Evolutionary conservation across 2,329 filamentous ascomycete species (phyloP), one percentile per base, ranked within the genome.

Genomic region (Colletotrichum paranaense): DNA sequence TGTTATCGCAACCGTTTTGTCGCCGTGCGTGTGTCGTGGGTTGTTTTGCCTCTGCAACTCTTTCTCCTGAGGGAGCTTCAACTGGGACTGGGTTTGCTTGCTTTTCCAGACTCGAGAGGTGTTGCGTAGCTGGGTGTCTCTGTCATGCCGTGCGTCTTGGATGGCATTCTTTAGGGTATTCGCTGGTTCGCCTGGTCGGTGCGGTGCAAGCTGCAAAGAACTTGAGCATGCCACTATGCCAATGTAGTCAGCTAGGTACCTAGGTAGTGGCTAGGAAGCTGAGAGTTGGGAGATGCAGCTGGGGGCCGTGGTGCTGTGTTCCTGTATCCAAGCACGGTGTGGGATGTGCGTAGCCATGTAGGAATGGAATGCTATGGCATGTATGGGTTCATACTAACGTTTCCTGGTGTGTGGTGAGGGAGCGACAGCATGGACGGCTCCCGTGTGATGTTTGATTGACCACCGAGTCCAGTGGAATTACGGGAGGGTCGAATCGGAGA

Each of bases 1-100:
- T 70, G 70, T 57, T 73, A 62, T 73, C 70, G 59, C 60, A 65
- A 62, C 70, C 59, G 67, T 70, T 65, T 56, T 65, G 60, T 62
- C 38, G 65, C 58, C 11, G 26, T 28, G 57, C 26, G 28, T 57
- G 64, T 58, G 49, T 68, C 64, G 49, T 58, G 14, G 28, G 28
- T 11, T n/a, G 53, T 65, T 66, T 49, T 66, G 67, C 11, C 49
- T 67, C 38, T 68, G 64, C 49, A 68, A 62, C 64, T 71, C 52
- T 58, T 55, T 67, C 7, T 26, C 35, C 38, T 58, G 14, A n/a
- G 35, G 32, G 32, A 8, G 32, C 32, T 12, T 35, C 32, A 5
- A 35, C 11, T 35, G 32, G 32, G 32, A 35, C 35, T 68, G 42
- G 49, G 62, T 46, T 49, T 49, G 42, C 42, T 49, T 49, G 19